Evolutionary conservation across 306 rosid species (phyloP).

Genomic region (Trifolium subterraneum): DNA sequence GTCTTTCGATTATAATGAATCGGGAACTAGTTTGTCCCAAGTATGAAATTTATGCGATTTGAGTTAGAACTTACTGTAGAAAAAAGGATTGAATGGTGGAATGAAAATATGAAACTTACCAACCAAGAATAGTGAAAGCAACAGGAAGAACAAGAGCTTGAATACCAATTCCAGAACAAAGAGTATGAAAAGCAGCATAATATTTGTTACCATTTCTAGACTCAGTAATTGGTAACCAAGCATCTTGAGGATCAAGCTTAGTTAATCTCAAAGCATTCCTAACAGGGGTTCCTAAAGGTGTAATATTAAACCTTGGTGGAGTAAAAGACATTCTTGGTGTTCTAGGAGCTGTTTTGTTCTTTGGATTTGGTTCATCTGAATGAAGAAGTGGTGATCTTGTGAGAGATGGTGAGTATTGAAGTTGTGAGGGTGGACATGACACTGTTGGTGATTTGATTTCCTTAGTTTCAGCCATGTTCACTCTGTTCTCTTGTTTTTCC

Average conservation of each 20-base stretch:
- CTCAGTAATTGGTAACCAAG: slow-evolving; percentile 75
- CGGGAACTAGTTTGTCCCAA: too few species aligned
- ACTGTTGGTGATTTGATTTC: slow-evolving; percentile 58
- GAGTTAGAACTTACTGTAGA: too few species aligned
- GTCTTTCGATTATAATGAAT: too few species aligned
- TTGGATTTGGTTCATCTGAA: slow-evolving; percentile 32
- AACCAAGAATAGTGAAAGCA: slow-evolving; percentile 68
- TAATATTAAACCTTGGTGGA: slow-evolving; percentile 52
- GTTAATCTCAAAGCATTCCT: slow-evolving; percentile 55
- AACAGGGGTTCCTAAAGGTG: slow-evolving; percentile 58
- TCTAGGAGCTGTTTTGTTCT: slow-evolving; percentile 41
- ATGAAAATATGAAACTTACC: too few species aligned
- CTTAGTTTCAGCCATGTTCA: slow-evolving; percentile 48
- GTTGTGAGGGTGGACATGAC: slow-evolving; percentile 75
- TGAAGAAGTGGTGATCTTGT: slow-evolving; percentile 61
- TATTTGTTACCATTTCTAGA: slow-evolving; percentile 67
- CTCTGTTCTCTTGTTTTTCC: neutral
- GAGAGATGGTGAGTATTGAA: slow-evolving; percentile 55
- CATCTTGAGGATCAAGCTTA: slow-evolving; percentile 66
- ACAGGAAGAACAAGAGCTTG: slow-evolving; percentile 74
- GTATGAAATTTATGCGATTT: too few species aligned
- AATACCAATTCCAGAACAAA: slow-evolving; percentile 70
- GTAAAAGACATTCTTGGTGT: slow-evolving; percentile 59
- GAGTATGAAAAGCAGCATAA: slow-evolving; percentile 65
- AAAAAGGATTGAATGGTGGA: too few species aligned